Percentiles rank a stretch among this genome's conserved stretches.
Evolutionary conservation across 192 early-diverging fungal species (phyloP).

Genomic region (Podochytrium sp.): DNA sequence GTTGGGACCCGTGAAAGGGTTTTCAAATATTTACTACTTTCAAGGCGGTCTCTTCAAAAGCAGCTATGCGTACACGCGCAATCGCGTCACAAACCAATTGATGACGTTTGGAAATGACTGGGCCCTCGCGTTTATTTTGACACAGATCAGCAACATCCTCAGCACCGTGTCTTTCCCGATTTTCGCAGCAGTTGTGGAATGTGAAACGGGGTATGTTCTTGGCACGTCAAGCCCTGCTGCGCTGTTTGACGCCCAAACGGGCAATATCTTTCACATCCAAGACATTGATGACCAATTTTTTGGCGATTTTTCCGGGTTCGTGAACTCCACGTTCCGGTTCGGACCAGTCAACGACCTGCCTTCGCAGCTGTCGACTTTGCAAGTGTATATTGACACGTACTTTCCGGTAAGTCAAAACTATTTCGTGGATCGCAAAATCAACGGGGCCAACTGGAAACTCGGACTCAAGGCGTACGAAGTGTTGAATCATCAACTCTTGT

Average conservation of each 20-base stretch:
- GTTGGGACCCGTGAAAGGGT: background rate
- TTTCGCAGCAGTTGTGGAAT: no score
- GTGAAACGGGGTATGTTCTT: background rate
- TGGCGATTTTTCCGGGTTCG: background rate
- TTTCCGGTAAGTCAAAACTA: no score
- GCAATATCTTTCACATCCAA: background rate
- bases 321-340: background rate
- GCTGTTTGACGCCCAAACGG: background rate
- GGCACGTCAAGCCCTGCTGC: background rate
- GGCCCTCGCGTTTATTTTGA: background rate
- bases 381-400: background rate
- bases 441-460: no score
- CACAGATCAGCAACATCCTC: background rate
- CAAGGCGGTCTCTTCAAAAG: background rate
- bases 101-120: background rate
- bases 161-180: background rate
- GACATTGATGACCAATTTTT: background rate
- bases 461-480: no score
- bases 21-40: background rate
- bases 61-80: background rate
- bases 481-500: no score
- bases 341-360: background rate
- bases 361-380: background rate
- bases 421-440: no score
- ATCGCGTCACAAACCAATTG: background rate